These are phyloP conservation scores for Colletotrichum acutatum DNA, from an alignment of 2,329 filamentous ascomycete genomes.

Conservation along the genomic window DNA sequence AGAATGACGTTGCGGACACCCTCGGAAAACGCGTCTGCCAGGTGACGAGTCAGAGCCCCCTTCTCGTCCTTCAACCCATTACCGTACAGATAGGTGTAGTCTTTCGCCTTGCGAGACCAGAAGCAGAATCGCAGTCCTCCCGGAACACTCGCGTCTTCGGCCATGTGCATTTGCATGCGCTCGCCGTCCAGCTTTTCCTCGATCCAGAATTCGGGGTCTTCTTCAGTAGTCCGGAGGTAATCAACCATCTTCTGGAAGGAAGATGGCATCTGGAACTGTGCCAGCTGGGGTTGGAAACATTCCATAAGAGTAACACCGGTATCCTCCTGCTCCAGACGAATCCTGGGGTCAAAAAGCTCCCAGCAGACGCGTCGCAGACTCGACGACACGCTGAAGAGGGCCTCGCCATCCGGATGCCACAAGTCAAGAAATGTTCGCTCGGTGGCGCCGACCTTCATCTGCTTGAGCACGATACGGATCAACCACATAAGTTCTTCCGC, in stretches of 20 bases:
- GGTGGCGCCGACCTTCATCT: slow-evolving; percentile 79
- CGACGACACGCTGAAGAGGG: slow-evolving; percentile 88
- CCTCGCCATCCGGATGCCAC: slow-evolving; percentile 83
- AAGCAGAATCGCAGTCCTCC: slow-evolving; percentile 84
- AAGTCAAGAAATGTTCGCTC: slow-evolving; percentile 89
- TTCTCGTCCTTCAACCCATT: slow-evolving; percentile 78
- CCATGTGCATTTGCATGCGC: slow-evolving; percentile 96
- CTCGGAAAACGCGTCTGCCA: slow-evolving; percentile 79
- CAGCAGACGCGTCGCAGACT: slow-evolving; percentile 92
- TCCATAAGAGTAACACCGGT: slow-evolving; percentile 86
- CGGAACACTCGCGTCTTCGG: slow-evolving; percentile 71
- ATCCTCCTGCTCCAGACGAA: slow-evolving; percentile 80
- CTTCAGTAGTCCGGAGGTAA: slow-evolving; percentile 71
- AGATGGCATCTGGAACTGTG: slow-evolving; percentile 87
- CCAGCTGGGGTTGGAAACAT: slow-evolving; percentile 95
- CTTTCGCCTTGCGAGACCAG: slow-evolving; percentile 96
- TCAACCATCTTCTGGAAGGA: slow-evolving; percentile 82
- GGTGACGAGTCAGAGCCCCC: slow-evolving; percentile 82
- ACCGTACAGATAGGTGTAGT: slow-evolving; percentile 96
- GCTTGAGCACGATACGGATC: slow-evolving; percentile 89
- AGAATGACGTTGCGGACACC: slow-evolving; percentile 89
- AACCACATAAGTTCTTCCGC: slow-evolving; percentile 94
- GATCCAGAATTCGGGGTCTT: slow-evolving; percentile 89
- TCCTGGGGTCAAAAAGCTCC: slow-evolving; percentile 82
- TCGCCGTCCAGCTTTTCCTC: slow-evolving; percentile 98